Evolutionary conservation across 768 basidiomycete genomes (phyloP).

Genomic region (Leccinum imitatum): DNA sequence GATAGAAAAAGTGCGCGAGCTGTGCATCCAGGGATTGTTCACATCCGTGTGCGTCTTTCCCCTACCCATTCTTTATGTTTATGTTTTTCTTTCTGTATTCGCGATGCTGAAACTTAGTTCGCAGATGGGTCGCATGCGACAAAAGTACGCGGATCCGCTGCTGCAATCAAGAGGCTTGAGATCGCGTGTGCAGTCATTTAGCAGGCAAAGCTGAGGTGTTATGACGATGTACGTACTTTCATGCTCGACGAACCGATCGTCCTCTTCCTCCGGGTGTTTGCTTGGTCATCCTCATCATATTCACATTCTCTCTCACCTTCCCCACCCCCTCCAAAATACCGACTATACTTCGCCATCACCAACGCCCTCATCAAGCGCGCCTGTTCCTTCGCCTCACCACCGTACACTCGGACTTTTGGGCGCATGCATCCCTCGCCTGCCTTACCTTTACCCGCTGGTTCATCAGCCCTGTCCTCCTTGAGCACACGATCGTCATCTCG

Average conservation of each 20-base stretch:
- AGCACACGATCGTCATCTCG: slow-evolving; percentile 59
- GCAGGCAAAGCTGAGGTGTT: not conserved
- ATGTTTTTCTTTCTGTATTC: too few relatives aligned
- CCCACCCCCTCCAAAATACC: slow-evolving; percentile 60
- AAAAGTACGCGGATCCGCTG: too few relatives aligned
- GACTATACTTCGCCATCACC: slow-evolving; percentile 73
- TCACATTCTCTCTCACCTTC: slow-evolving; percentile 63
- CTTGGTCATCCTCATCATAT: slow-evolving; percentile 57
- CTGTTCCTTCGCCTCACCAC: slow-evolving; percentile 70
- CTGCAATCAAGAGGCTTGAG: too few relatives aligned
- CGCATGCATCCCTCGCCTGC: slow-evolving; percentile 70
- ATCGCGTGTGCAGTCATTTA: too few relatives aligned
- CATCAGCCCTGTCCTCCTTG: slow-evolving; percentile 77
- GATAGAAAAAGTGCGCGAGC: too few relatives aligned
- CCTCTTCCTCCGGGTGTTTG: slow-evolving; percentile 62
- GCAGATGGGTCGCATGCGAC: too few relatives aligned
- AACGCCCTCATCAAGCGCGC: slow-evolving; percentile 85
- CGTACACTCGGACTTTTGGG: slow-evolving; percentile 35
- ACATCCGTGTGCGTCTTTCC: too few relatives aligned
- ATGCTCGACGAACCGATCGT: slow-evolving; percentile 27
- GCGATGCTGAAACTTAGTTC: too few relatives aligned
- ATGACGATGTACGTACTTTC: slow-evolving; percentile 20
- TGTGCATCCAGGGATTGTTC: too few relatives aligned
- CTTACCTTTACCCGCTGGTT: slow-evolving; percentile 80
- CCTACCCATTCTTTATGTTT: too few relatives aligned